phyloP scores from a whole-genome alignment of 495 filamentous ascomycete genomes.

The Daldinia vernicosa region DNA sequence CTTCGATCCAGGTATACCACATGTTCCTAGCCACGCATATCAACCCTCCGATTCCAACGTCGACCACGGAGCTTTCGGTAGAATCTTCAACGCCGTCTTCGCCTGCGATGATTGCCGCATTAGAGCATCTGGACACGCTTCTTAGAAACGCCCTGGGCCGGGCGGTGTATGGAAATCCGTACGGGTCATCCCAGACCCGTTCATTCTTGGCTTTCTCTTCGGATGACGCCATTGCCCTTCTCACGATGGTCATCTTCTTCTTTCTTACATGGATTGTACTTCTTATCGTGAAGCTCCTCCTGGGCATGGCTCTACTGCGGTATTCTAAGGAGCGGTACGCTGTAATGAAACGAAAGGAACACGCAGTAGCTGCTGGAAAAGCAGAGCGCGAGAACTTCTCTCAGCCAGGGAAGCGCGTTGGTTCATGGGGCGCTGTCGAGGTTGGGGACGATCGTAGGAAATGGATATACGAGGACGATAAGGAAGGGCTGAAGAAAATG shows the following conservation, averaged over 20 bases:
- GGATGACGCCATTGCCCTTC: conserved; percentile 73
- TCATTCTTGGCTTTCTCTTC: conserved; percentile 56
- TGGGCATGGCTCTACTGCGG: conserved; percentile 82
- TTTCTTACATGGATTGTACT: conserved; percentile 79
- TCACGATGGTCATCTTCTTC: conserved; percentile 81
- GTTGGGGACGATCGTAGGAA: conserved; percentile 86
- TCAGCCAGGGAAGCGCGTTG: conserved; percentile 75
- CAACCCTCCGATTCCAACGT: conserved; percentile 75
- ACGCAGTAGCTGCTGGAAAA: conserved; percentile 54
- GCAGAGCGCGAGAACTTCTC: conserved; percentile 65
- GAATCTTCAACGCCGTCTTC: conserved; percentile 64
- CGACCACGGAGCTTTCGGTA: conserved; percentile 68
- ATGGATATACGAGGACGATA: conserved; percentile 89
- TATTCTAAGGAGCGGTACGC: conserved; percentile 80
- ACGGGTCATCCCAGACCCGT: conserved; percentile 32
- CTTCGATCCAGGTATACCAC: conserved; percentile 95
- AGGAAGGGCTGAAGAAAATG: conserved; percentile 70
- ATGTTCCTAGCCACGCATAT: conserved; percentile 94
- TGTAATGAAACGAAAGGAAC: conserved; percentile 78
- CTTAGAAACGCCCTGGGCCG: conserved; percentile 76
- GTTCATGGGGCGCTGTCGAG: conserved; percentile 85
- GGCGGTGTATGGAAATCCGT: conserved; percentile 66
- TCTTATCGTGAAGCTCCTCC: conserved; percentile 79
- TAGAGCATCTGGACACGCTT: conserved; percentile 78
- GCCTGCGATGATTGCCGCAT: conserved; percentile 73